Evolutionary conservation across 306 rosid genomes (phyloP).

Genomic region (Cajanus cajan): DNA sequence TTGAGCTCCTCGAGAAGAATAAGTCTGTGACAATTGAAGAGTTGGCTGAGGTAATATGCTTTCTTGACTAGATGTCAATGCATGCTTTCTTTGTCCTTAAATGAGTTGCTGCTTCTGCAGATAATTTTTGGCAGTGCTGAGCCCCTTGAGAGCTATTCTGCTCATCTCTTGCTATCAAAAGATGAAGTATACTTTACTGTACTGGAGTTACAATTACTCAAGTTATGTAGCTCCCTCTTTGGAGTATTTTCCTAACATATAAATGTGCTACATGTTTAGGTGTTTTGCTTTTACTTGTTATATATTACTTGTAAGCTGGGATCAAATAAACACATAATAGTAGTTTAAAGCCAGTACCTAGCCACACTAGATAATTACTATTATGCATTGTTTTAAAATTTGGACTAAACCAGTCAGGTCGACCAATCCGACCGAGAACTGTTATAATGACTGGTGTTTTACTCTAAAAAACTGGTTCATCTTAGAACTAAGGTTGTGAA

Average conservation of each 20-base stretch:
- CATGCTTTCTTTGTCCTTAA: conserved; percentile 30
- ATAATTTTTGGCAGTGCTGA: conserved; percentile 82
- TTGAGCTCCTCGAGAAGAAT: conserved; percentile 86
- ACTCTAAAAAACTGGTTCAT: no score
- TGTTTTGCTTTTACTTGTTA: neutral
- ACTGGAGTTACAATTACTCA: conserved; percentile 39
- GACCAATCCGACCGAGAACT: no score
- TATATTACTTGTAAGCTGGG: conserved; percentile 11
- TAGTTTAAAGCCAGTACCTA: conserved; percentile 10
- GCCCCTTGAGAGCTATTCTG: conserved; percentile 90
- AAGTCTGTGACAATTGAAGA: conserved; percentile 77
- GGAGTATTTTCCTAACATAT: conserved; percentile 12
- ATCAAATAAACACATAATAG: neutral
- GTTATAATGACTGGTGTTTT: no score
- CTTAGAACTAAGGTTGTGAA: no score
- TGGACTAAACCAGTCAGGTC: no score
- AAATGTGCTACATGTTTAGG: conserved; percentile 12
- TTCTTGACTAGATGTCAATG: conserved; percentile 26
- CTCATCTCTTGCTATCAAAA: conserved; percentile 81
- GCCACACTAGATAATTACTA: neutral
- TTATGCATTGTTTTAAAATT: neutral
- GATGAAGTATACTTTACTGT: conserved; percentile 88
- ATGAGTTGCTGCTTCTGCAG: conserved; percentile 53
- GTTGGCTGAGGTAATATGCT: conserved; percentile 71
- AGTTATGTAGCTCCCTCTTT: neutral